Percentiles rank a stretch among this genome's conserved stretches.
phyloP scores from a whole-genome alignment of 169 alveolate genomes.

The Eimeria acervulina region DNA sequence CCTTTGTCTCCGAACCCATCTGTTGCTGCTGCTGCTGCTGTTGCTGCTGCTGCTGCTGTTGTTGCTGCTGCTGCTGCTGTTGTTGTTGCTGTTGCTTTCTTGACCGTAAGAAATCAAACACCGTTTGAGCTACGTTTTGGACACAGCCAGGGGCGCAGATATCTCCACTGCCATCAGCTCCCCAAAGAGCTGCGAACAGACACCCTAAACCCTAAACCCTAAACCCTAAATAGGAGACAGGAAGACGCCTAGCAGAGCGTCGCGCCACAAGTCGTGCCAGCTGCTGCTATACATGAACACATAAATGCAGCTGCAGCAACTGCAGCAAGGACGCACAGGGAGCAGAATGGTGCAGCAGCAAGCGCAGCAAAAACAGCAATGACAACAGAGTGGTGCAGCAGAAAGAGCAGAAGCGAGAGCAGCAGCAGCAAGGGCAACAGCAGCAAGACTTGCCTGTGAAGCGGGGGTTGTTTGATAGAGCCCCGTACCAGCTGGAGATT shows the following conservation, averaged over 20 bases:
- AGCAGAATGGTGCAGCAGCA: too few species aligned
- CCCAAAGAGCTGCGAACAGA: too few species aligned
- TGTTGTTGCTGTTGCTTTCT: too few species aligned
- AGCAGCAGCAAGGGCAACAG: neutral
- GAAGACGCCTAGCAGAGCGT: neutral
- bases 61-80: too few species aligned
- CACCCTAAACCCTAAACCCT: neutral
- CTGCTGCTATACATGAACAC: neutral
- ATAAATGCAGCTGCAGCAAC: neutral
- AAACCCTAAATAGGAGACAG: neutral
- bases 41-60: too few species aligned
- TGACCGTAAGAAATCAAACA: too few species aligned
- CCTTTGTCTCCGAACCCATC: too few species aligned
- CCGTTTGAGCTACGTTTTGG: too few species aligned
- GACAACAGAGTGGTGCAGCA: neutral
- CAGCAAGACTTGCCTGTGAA: slow-evolving; percentile 1
- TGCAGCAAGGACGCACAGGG: neutral
- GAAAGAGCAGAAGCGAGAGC: neutral
- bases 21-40: too few species aligned
- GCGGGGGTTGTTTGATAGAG: slow-evolving; percentile 23
- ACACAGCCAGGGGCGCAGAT: too few species aligned
- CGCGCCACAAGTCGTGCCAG: neutral
- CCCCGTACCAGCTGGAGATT: neutral
- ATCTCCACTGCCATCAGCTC: too few species aligned
- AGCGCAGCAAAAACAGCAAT: neutral